These are phyloP conservation scores for Aspergillus olivimuriae DNA, from an alignment of 495 filamentous ascomycete species.

Conservation along the genomic window DNA sequence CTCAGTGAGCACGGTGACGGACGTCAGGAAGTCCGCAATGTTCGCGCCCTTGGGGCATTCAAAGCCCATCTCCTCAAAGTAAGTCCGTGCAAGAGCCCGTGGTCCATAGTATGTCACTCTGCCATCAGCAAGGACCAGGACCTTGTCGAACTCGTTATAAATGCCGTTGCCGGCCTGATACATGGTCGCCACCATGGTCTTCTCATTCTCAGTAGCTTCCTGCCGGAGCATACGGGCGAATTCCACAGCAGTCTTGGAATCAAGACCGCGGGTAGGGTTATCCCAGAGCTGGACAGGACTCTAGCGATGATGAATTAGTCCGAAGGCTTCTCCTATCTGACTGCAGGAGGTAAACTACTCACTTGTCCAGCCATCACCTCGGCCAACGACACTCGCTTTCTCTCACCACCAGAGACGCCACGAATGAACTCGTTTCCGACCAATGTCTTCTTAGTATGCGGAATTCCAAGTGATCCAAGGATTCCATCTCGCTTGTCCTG, in stretches of 20 bases:
- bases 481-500: conserved; percentile 65
- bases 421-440: conserved; percentile 80
- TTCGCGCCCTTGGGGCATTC: conserved; percentile 62
- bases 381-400: conserved; percentile 77
- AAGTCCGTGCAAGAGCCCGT: conserved; percentile 52
- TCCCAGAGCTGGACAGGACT: conserved; percentile 84
- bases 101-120: conserved; percentile 73
- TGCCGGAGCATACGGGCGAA: conserved; percentile 64
- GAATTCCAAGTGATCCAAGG: conserved; percentile 70
- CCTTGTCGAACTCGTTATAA: conserved; percentile 75
- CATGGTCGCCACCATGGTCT: conserved; percentile 66
- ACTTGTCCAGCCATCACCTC: conserved; percentile 58
- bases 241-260: conserved; percentile 74
- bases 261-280: conserved; percentile 70
- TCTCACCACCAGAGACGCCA: conserved; percentile 76
- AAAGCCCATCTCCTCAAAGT: conserved; percentile 70
- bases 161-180: conserved; percentile 77
- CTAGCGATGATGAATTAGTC: conserved; percentile 15
- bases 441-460: conserved; percentile 68
- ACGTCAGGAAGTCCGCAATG: conserved; percentile 73
- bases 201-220: conserved; percentile 58
- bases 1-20: conserved; percentile 65
- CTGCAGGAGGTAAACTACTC: conserved; percentile 5
- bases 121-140: conserved; percentile 71
- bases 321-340: neutral